Base-by-base conservation (phyloP, 1,139 yeast species). In the Lizanozyma gosingica region DNA sequence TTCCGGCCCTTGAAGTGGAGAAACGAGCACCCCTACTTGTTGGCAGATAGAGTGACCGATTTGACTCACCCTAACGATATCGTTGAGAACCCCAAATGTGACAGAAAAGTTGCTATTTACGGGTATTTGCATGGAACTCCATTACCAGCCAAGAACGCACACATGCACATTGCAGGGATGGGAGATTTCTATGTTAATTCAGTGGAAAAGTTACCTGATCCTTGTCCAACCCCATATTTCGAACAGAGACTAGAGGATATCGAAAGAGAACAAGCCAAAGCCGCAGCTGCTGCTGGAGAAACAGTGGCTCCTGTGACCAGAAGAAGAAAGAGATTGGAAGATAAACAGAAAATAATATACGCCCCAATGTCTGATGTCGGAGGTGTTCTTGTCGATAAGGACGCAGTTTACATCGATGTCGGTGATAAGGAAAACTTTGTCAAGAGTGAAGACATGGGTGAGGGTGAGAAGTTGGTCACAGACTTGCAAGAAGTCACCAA, bases 331-430 rank as follows among this genome's bases (percentile, higher is more conserved):
- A 77, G 97, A 56, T 76, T 94, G 42, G 97, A 92, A 52, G 98
- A 94, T 56, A 86, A 83, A 52, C 94, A 86, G 57, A 92, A 90
- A 60, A 80, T 88, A 49, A 88, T 94, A 2, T 94, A 94, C 59
- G 99, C 98, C 0, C 99, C 99, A 41, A 92, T 94, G 98, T 86
- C 97, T 39, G 97, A 94, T 62, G 97, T 92, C 18, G 97, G 97
- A 42, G 99, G 99, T 56, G 94, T 94, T 33, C 70, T 92, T 47
- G 88, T 94, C 46, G 99, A 94, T 63, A 90, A 83, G 56, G 98
- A 94, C 67, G 97, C 98, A 3, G 98, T 94, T 2, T 86, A 90
- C 54, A 87, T 94, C 47, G 97, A 94, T 56, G 82, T 90, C 38
- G 97, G 96, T 3, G 65, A 68, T 35, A 70, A 48, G 52, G 63